These are phyloP conservation scores for Phytophthora fragariaefolia DNA, from an alignment of 352 stramenopile species.

Conservation along the genomic window DNA sequence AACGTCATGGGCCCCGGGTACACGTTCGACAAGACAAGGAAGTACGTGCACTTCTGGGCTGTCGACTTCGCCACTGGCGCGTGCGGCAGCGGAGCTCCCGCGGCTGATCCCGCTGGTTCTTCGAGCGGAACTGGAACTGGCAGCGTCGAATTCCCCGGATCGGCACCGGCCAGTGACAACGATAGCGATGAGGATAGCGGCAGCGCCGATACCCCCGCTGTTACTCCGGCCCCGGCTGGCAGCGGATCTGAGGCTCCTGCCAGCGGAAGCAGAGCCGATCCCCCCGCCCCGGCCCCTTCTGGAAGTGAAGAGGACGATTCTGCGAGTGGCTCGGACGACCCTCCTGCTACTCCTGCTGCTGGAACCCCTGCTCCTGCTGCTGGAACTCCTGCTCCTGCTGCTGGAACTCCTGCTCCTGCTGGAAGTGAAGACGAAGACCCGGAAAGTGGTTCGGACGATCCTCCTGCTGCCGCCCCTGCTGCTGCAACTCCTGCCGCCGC, in stretches of 20 bases:
- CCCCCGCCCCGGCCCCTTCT: not conserved
- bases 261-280: conserved; percentile 13
- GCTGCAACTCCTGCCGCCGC: not conserved
- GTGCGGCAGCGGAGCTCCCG: conserved; percentile 30
- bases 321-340: not conserved
- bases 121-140: conserved; percentile 8
- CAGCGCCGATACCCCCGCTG: conserved; percentile 5
- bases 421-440: not conserved
- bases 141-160: conserved; percentile 18
- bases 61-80: conserved; percentile 41
- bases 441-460: not conserved
- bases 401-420: not conserved
- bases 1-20: conserved; percentile 46
- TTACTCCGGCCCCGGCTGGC: conserved; percentile 9
- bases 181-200: not conserved
- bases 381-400: conserved; percentile 18
- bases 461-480: not conserved
- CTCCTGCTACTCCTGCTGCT: conserved; percentile 7
- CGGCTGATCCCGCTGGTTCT: not conserved
- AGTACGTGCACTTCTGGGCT: conserved; percentile 49
- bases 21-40: conserved; percentile 43
- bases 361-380: conserved; percentile 5
- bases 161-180: not conserved
- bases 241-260: conserved; percentile 3
- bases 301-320: not conserved